A percentile compares a stretch with the other conserved stretches of the same genome.
Conservation (phyloP, 2,329 filamentous ascomycete genomes). For the Exophiala aquamarina region DNA sequence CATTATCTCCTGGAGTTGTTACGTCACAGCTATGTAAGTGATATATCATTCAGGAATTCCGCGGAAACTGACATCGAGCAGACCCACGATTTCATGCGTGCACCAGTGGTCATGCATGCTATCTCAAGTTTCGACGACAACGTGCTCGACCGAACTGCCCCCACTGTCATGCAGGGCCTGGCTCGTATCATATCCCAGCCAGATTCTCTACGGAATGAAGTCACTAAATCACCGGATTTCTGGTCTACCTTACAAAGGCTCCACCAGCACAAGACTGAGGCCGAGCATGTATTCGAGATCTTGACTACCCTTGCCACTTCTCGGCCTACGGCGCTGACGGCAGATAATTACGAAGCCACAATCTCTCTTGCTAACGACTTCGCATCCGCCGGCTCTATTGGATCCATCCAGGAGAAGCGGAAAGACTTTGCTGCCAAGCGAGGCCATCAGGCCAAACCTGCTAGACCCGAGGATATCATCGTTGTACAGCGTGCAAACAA, state of each 20-base stretch:
- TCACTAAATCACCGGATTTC: constrained; percentile 95
- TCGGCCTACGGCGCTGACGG: constrained; percentile 78
- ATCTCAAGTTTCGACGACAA: constrained; percentile 85
- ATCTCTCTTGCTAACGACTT: constrained; percentile 86
- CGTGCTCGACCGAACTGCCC: constrained; percentile 71
- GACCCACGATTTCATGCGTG: constrained; percentile 88
- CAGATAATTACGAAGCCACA: constrained; percentile 92
- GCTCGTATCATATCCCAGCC: constrained; percentile 76
- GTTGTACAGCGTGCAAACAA: constrained; percentile 75
- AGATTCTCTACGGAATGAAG: constrained; percentile 78
- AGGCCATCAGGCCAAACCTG: constrained; percentile 25
- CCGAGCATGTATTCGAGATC: constrained; percentile 81
- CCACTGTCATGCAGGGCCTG: constrained; percentile 75
- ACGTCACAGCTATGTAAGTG: constrained; percentile 77
- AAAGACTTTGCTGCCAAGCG: constrained; percentile 27
- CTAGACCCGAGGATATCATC: constrained; percentile 60
- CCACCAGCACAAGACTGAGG: constrained; percentile 67
- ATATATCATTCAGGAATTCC: constrained; percentile 14
- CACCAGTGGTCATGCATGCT: constrained; percentile 85
- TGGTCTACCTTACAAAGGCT: constrained; percentile 86
- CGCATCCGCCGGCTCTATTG: constrained; percentile 73
- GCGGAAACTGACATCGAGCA: constrained; percentile 39
- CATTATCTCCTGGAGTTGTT: constrained; percentile 85
- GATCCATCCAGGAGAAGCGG: constrained; percentile 28
- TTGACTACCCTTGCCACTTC: constrained; percentile 72